Base-by-base conservation (phyloP, 2,329 filamentous ascomycete species). In the Davidsoniella neocaledoniae region DNA sequence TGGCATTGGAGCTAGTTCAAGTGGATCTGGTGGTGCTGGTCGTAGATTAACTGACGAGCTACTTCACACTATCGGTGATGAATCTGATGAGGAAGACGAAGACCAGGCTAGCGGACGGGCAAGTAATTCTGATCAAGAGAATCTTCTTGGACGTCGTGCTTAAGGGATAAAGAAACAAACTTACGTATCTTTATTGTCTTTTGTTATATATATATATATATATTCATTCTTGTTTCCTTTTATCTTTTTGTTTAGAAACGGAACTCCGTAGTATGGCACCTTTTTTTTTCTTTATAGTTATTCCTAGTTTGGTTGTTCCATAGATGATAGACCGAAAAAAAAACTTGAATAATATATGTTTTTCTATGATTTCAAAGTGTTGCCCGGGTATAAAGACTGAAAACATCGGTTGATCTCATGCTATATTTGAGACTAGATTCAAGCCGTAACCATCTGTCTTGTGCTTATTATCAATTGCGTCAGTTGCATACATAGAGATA, bases 21-120 rank as follows among this genome's bases (percentile, higher is more conserved):
- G 38, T 9, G 41, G n/a, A 21, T 17, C 26, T 37, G 16, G n/a
- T 37, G 44, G n/a, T 46, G 33, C 16, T 39, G 17, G 19, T 19
- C 40, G 47, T 12, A 23, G 29, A 33, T 33, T 49, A 26, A 26
- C 37, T 7, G 51, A 53, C 17, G 46, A 48, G 42, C 45, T 37
- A 21, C 44, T 53, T 21, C 51, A 53, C 19, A 43, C 46, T 29
- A 46, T 53, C 42, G 51, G 58, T 23, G 60, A 60, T 26, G 48
- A 48, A 36, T 56, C 51, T 10, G 53, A 53, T 17, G 54, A 1
- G 9, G 61, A 64, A 1, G 68, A 68, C 33, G 61, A 64, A 14
- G 65, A 72, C 4, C 71, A 69, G 10, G 68, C 68, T 48, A 68
- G 62, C 49, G 64, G 64, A 10, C 64, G 66, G 5, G 64, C 69